Percentiles rank a stretch among this genome's conserved stretches.
phyloP scores from a whole-genome alignment of 1,284 basidiomycete genomes.

The Fomitopsis betulina region DNA sequence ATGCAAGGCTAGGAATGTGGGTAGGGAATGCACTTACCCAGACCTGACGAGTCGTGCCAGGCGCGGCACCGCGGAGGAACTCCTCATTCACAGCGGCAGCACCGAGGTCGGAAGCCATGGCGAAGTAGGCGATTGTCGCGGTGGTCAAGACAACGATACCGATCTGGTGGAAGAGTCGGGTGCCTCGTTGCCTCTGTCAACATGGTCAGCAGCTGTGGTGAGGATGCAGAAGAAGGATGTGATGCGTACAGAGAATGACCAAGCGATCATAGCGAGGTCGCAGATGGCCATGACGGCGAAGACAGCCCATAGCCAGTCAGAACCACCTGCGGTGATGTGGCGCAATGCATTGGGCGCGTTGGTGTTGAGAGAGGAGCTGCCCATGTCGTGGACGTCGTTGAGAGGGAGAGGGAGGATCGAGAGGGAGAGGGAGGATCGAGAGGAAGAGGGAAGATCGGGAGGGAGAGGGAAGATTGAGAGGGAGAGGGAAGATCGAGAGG shows the following conservation, averaged over 20 bases:
- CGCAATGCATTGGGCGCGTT: conserved; percentile 35
- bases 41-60: conserved; percentile 41
- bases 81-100: conserved; percentile 44
- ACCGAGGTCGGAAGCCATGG: conserved; percentile 60
- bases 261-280: conserved; percentile 34
- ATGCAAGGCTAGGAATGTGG: neutral
- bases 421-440: neutral
- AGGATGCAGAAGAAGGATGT: no score
- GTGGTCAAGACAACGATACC: conserved; percentile 42
- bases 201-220: neutral
- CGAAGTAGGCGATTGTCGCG: conserved; percentile 42
- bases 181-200: conserved; percentile 34
- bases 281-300: conserved; percentile 43
- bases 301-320: conserved; percentile 55
- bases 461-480: neutral
- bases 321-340: conserved; percentile 36
- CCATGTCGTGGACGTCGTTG: conserved; percentile 10
- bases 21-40: conserved; percentile 36
- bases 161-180: conserved; percentile 45
- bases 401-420: neutral
- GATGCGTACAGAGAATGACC: conserved; percentile 32
- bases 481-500: neutral
- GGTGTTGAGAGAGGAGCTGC: conserved; percentile 19
- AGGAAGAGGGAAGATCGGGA: neutral
- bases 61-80: conserved; percentile 32